Evolutionary conservation across 768 basidiomycete genomes (phyloP).

Genomic region (Mycena kentingensis): DNA sequence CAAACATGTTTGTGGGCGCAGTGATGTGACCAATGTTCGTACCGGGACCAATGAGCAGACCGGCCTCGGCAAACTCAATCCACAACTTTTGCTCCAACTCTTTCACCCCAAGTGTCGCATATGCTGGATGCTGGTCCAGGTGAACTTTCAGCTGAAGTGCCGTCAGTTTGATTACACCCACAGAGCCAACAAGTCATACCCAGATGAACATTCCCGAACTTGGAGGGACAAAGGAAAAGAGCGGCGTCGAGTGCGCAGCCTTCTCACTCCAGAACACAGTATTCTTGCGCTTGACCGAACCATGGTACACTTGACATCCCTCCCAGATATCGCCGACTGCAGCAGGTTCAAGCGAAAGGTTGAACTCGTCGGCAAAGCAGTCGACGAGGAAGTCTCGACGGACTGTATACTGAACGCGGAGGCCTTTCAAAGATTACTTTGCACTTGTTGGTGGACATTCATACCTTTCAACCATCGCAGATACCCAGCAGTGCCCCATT

Average conservation of each 20-base stretch:
- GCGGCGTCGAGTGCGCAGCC: slow-evolving; percentile 27
- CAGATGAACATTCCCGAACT: slow-evolving; percentile 84
- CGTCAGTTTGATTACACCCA: slow-evolving; percentile 1
- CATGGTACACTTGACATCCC: slow-evolving; percentile 48
- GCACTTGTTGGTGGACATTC: neutral
- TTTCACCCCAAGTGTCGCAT: slow-evolving; percentile 39
- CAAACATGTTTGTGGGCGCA: neutral
- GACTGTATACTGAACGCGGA: slow-evolving; percentile 55
- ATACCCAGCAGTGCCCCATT: slow-evolving; percentile 74
- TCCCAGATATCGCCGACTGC: slow-evolving; percentile 33
- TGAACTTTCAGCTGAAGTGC: slow-evolving; percentile 57
- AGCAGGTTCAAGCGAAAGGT: slow-evolving; percentile 48
- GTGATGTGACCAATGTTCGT: slow-evolving; percentile 4
- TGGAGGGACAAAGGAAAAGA: slow-evolving; percentile 75
- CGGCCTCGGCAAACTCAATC: slow-evolving; percentile 57
- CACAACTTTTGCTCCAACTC: slow-evolving; percentile 62
- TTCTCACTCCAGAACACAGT: slow-evolving; percentile 42
- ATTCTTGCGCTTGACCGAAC: slow-evolving; percentile 37
- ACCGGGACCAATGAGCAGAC: slow-evolving; percentile 24
- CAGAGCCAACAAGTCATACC: slow-evolving; percentile 44
- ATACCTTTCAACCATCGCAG: slow-evolving; percentile 75
- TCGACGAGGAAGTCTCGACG: slow-evolving; percentile 70
- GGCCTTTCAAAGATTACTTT: slow-evolving; percentile 33
- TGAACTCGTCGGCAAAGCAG: slow-evolving; percentile 61
- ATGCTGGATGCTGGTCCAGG: slow-evolving; percentile 56